Base-by-base conservation (phyloP, 495 filamentous ascomycete genomes). In the Staphylotrichum tortipilum region DNA sequence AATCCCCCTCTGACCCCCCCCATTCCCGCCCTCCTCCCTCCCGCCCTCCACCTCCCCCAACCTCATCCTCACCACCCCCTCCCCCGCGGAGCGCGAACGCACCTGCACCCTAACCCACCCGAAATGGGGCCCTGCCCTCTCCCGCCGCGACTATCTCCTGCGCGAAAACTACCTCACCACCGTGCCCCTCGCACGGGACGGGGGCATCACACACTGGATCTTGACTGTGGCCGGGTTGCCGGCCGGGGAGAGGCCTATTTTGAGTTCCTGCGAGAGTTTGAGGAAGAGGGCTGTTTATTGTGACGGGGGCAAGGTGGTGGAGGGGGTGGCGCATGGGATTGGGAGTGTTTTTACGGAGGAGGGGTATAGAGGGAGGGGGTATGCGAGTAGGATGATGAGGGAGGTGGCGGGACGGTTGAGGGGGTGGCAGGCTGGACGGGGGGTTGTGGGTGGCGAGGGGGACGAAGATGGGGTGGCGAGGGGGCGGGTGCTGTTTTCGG, bases 321-420 rank as follows among this genome's bases (percentile, higher is more conserved):
- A 94, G 34, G 77, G 79, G 3, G 65, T 83, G n/a, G 78, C 79
- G 15, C 83, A 95, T 66, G 87, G 86, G 8, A 78, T 98, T 34
- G 89, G 84, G 12, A 89, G 86, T 52, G 92, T 98, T 1, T 97
- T 89, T 66, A 88, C 83, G 33, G 79, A 86, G 14, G 76, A 79
- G 1, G 71, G 80, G 56, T 84, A 78, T 56, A 66, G 92, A 51
- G 83, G 86, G 8, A 78, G 75, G 41, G 86, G 89, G 17, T 96
- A 95, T 65, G 89, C 87, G 0, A 76, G 76, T 45, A 71, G 88
- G 37, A 78, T 77, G 77, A 66, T 74, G 63, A 56, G 24, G 15
- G 66, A 81, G 55, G 44, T 81, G n/a, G 79, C 61, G 0, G 30
- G 14, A 4, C 33, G 23, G 37, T 45, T 76, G 46, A 29, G 54